A percentile compares a stretch with the other conserved stretches of the same genome.
These are phyloP conservation scores for Sclerotinia trifoliorum DNA, from an alignment of 2,329 filamentous ascomycete species.

Conservation along the genomic window DNA sequence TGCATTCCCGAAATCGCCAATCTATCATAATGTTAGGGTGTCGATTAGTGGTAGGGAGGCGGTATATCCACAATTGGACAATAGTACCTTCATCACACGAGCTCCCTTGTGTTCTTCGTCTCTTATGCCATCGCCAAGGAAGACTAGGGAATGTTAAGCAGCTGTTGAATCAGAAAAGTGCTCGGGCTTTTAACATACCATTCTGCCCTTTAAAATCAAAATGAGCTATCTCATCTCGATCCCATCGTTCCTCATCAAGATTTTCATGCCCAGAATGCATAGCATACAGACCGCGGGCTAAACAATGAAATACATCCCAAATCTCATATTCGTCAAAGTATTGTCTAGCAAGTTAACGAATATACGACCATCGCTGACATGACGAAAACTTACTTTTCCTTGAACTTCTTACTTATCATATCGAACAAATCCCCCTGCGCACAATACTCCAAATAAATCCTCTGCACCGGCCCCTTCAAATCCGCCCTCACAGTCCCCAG, in stretches of 20 bases:
- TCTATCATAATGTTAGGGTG: not conserved
- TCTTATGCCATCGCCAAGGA: not conserved
- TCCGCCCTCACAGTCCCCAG: not conserved
- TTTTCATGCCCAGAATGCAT: slow-evolving; percentile 15
- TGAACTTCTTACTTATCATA: not conserved
- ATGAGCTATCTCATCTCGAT: slow-evolving; percentile 17
- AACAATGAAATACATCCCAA: slow-evolving; percentile 13
- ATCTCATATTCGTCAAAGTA: not conserved
- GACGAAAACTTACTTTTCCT: not conserved
- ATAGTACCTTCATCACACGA: not conserved
- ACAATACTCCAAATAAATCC: slow-evolving; percentile 9
- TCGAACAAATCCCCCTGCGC: not conserved
- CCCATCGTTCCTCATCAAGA: not conserved
- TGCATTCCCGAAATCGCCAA: slow-evolving; percentile 1
- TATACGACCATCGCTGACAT: not conserved
- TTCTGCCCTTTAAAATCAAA: slow-evolving; percentile 13
- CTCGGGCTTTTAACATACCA: not conserved
- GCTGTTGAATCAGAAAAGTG: too few species aligned
- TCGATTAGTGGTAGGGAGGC: too few species aligned
- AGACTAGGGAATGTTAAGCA: not conserved
- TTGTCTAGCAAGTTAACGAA: not conserved
- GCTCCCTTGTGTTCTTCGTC: slow-evolving; percentile 12
- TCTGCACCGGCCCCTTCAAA: not conserved
- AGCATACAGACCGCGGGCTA: slow-evolving; percentile 1
- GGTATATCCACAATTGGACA: not conserved